Evolutionary conservation across 306 rosid species (phyloP), one percentile per base, ranked within the genome.

Genomic region (Senna tora): DNA sequence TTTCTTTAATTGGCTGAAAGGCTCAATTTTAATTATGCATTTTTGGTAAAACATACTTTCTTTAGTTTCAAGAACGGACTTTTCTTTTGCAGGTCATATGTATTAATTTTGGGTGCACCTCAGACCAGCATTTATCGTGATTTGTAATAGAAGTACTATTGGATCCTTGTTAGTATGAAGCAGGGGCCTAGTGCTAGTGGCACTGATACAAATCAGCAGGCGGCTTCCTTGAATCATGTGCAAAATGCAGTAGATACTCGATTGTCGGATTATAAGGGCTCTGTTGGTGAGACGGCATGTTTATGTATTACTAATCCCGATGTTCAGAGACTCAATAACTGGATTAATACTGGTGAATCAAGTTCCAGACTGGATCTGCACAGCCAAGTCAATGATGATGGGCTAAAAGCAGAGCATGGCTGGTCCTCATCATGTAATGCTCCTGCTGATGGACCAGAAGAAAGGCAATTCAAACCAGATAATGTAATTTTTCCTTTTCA

Each of bases 91-190:
- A 65, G 59, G 42, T 50, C 74, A 41, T 56, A 69, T 45, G 5
- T 61, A 20, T 17, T 22, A 13, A 42, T 72, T 75, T 41, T 21
- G 77, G 60, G 14, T 15, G 57, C 79, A 49, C 51, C 68, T 70
- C 33, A 41, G 61, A 61, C 54, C 66, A 58, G 75, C 65, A 65
- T 80, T 15, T 53, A 69, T 72, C 62, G 52, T 75, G 3, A 25
- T 77, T 84, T 79, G 75, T 88, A 86, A 92, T 94, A 88, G 88
- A 77, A 83, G 85, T 51, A 75, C 84, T 64, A 56, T 77, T 81
- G 83, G 72, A 69, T 79, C 88, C 50, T 84, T 68, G 76, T 75
- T 42, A 86, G 81, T 75, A 67, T 84, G 73, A 81, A 79, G 75
- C 90, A 83, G 75, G 90, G 81, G 42, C 79, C 89, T 57, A 74